phyloP scores from a whole-genome alignment of 2,329 filamentous ascomycete genomes.

The Cladosporium sp. region DNA sequence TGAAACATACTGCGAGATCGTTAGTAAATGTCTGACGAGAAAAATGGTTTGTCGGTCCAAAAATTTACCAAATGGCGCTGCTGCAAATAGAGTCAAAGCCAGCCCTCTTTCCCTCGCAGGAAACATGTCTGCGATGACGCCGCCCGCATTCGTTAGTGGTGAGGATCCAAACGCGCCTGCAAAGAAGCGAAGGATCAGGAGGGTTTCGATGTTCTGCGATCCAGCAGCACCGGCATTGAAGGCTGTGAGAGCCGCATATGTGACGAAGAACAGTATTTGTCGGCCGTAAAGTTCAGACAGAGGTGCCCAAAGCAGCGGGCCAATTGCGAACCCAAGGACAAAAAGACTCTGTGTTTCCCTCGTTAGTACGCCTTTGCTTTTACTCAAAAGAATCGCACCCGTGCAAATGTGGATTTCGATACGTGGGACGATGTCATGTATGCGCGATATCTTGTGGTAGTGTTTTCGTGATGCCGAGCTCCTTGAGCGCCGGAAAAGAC shows the following conservation, averaged over 20 bases:
- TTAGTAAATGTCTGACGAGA: too few relatives aligned
- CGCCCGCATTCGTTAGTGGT: slow-evolving; percentile 48
- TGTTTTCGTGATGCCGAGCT: not conserved
- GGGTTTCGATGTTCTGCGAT: slow-evolving; percentile 45
- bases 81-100: slow-evolving; percentile 64
- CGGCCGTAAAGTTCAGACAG: slow-evolving; percentile 63
- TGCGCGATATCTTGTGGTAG: too few relatives aligned
- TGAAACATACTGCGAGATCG: too few relatives aligned
- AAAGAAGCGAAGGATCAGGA: slow-evolving; percentile 49
- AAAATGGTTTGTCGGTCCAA: too few relatives aligned
- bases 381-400: too few relatives aligned
- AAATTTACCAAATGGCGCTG: slow-evolving; percentile 56
- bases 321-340: slow-evolving; percentile 62
- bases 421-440: too few relatives aligned
- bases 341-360: slow-evolving; percentile 54
- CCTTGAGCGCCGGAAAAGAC: not conserved
- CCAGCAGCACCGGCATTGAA: slow-evolving; percentile 47
- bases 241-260: slow-evolving; percentile 40
- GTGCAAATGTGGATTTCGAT: too few relatives aligned
- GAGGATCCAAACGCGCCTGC: slow-evolving; percentile 47
- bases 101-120: slow-evolving; percentile 44
- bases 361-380: not conserved
- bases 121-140: slow-evolving; percentile 51
- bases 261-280: slow-evolving; percentile 39
- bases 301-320: slow-evolving; percentile 55